These are phyloP conservation scores for Musa acuminata DNA, from an alignment of 176 grass and related monocot genomes.

Conservation along the genomic window DNA sequence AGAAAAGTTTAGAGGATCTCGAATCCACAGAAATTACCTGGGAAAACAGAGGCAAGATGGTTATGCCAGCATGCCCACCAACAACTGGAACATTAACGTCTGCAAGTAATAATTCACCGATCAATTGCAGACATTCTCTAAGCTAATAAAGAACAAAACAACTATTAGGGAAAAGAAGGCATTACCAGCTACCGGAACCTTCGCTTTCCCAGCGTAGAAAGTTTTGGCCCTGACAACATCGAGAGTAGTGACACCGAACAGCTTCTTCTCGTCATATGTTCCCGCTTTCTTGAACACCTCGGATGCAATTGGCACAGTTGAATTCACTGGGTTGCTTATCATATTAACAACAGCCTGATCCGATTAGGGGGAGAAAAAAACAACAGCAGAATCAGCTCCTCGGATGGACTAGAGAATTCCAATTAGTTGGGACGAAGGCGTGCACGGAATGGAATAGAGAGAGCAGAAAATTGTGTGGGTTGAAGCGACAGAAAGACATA, in stretches of 20 bases:
- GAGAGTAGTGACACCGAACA: constrained; percentile 95
- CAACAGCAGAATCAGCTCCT: neutral
- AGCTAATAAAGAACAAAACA: neutral
- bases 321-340: constrained; percentile 97
- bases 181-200: constrained; percentile 52
- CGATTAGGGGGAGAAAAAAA: neutral
- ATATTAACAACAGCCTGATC: constrained; percentile 78
- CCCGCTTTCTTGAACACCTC: constrained; percentile 96
- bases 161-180: neutral
- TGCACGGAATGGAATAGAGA: neutral
- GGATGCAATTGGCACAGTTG: constrained; percentile 75
- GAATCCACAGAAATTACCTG: constrained; percentile 35
- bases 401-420: neutral
- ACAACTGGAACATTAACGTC: constrained; percentile 79
- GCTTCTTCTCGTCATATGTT: constrained; percentile 73
- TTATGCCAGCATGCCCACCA: constrained; percentile 78
- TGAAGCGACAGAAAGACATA: neutral
- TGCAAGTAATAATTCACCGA: constrained; percentile 27
- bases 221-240: constrained; percentile 89
- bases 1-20: neutral
- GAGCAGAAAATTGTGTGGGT: neutral
- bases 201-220: constrained; percentile 73
- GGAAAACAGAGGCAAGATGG: constrained; percentile 86
- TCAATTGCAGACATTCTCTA: neutral
- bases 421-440: neutral